Conservation (phyloP, 2,329 filamentous ascomycete species). For the Fusarium xyrophilum region DNA sequence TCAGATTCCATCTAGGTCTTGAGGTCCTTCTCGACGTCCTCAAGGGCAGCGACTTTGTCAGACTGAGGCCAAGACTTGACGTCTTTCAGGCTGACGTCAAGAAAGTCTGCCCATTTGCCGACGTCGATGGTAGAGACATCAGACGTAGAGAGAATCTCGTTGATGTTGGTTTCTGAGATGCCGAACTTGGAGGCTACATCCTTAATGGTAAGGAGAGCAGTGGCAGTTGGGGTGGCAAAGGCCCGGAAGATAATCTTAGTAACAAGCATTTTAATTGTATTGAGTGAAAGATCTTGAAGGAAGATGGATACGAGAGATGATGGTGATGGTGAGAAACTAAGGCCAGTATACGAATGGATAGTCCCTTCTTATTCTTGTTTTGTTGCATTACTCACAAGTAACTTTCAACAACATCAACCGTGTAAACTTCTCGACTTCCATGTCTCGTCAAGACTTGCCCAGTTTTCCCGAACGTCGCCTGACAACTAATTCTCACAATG, state of each 20-base stretch:
- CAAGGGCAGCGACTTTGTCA: neutral
- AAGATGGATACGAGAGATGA: neutral
- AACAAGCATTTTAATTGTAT: neutral
- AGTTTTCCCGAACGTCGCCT: too few species aligned
- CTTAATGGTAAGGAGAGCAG: neutral
- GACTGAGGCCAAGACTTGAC: neutral
- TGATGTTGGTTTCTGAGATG: neutral
- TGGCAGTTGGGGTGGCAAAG: neutral
- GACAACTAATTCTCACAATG: neutral
- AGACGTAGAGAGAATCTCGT: neutral
- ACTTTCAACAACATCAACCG: rapidly evolving
- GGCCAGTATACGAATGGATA: rapidly evolving
- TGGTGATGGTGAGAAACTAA: neutral
- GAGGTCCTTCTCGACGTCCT: neutral
- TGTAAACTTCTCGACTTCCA: too few species aligned
- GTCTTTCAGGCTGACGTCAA: neutral
- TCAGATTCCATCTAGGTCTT: neutral
- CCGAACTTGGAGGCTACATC: neutral
- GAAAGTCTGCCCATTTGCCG: slow-evolving; percentile 1
- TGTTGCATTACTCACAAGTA: too few species aligned
- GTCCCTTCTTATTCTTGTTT: neutral
- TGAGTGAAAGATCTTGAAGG: neutral
- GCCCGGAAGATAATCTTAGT: neutral
- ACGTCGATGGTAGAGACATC: neutral
- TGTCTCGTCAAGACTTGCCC: neutral